phyloP scores from a whole-genome alignment of 1,284 basidiomycete genomes.

The Trichosporon inkin region DNA sequence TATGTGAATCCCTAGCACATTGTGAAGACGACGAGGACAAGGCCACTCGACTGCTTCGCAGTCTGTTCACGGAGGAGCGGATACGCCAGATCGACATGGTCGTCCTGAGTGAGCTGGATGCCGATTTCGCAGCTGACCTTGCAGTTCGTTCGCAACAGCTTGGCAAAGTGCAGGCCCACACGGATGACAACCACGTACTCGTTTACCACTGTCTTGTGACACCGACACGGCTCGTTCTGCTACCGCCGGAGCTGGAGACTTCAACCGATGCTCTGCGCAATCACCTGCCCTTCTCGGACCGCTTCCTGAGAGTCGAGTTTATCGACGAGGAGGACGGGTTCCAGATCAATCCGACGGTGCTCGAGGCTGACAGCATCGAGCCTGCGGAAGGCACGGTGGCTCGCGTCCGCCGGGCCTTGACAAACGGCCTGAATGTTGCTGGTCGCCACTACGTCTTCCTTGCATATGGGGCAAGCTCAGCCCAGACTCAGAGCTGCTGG shows the following conservation, averaged over 20 bases:
- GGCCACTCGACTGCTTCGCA: slow-evolving; percentile 22
- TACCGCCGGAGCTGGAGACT: slow-evolving; percentile 27
- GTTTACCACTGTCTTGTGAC: slow-evolving; percentile 29
- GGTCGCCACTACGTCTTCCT: slow-evolving; percentile 31
- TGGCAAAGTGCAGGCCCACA: neutral
- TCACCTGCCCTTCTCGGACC: slow-evolving; percentile 19
- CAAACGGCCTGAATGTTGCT: slow-evolving; percentile 25
- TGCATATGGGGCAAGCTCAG: slow-evolving; percentile 11
- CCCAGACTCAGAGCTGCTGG: slow-evolving; percentile 27
- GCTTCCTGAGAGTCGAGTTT: slow-evolving; percentile 34
- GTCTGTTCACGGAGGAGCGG: slow-evolving; percentile 29
- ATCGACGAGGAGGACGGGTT: slow-evolving; percentile 30
- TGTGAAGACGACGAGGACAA: neutral
- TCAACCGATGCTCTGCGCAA: slow-evolving; percentile 29
- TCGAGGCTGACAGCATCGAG: slow-evolving; percentile 20
- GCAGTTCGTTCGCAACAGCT: slow-evolving; percentile 16
- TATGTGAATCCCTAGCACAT: slow-evolving; percentile 7
- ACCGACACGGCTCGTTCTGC: slow-evolving; percentile 28
- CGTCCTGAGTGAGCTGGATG: neutral
- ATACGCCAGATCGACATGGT: slow-evolving; percentile 6
- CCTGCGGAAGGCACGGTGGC: slow-evolving; percentile 25
- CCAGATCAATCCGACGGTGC: slow-evolving; percentile 24
- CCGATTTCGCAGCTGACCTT: slow-evolving; percentile 4
- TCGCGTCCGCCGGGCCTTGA: slow-evolving; percentile 27
- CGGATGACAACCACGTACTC: slow-evolving; percentile 9